Conservation (phyloP, 352 stramenopile genomes). For the Pythium volutum region DNA sequence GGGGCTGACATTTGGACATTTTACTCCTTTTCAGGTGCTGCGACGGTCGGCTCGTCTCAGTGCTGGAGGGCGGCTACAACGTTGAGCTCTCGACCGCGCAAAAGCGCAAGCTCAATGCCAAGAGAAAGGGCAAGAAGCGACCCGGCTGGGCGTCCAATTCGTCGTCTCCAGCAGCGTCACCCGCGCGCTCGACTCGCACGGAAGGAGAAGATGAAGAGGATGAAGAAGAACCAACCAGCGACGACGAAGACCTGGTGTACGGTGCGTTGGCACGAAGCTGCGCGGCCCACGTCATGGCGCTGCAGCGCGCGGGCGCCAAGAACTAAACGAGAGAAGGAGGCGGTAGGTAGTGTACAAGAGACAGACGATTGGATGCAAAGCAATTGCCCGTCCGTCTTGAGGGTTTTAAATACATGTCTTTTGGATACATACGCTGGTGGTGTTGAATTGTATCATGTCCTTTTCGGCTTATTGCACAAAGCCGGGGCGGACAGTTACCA, state of each 20-base stretch:
- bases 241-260: constrained; percentile 56
- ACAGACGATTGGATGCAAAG: neutral
- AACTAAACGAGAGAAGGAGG: constrained; percentile 1
- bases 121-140: constrained; percentile 22
- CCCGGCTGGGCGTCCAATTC: neutral
- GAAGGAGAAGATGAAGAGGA: constrained; percentile 31
- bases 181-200: constrained; percentile 5
- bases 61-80: constrained; percentile 95
- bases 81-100: constrained; percentile 43
- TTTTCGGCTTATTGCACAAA: constrained; percentile 2
- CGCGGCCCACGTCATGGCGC: constrained; percentile 55
- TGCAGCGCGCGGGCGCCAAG: constrained; percentile 33
- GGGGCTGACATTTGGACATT: too few species aligned
- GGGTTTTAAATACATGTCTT: too few species aligned
- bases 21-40: constrained; percentile 57
- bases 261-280: constrained; percentile 57
- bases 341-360: neutral
- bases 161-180: constrained; percentile 2
- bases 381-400: too few species aligned
- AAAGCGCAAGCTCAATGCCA: constrained; percentile 31
- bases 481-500: neutral
- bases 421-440: too few species aligned
- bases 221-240: constrained; percentile 44
- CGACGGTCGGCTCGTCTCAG: constrained; percentile 91
- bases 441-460: too few species aligned